Conservation (phyloP, 192 early-diverging fungal genomes). For the Mortierella alpina region DNA sequence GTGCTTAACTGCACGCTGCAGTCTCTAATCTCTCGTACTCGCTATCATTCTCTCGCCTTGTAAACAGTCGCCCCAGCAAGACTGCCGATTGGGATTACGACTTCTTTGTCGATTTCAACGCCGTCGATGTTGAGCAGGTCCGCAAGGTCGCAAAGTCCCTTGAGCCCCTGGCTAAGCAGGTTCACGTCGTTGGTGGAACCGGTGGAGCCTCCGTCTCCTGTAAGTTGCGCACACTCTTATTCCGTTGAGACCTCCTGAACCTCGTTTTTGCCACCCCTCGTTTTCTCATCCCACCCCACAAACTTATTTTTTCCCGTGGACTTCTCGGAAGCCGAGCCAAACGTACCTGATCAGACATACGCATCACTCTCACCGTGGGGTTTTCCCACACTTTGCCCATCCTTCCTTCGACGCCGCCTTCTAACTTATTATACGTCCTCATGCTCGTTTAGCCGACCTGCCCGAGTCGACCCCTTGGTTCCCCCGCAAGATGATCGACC, state of each 20-base stretch:
- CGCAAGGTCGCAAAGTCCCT: constrained; percentile 70
- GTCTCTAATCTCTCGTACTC: neutral
- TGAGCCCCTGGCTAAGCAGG: constrained; percentile 74
- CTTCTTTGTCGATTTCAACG: constrained; percentile 93
- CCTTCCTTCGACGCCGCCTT: neutral
- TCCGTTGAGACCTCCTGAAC: too few relatives aligned
- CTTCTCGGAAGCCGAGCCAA: too few relatives aligned
- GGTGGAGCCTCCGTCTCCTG: constrained; percentile 52
- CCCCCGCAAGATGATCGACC: constrained; percentile 90
- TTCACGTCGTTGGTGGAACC: constrained; percentile 66
- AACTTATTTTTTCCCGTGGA: neutral
- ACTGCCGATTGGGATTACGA: constrained; percentile 87
- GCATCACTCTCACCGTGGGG: neutral
- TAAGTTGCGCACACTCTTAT: constrained; percentile 14
- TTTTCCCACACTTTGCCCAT: neutral
- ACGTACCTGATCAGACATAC: neutral
- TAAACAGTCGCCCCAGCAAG: constrained; percentile 77
- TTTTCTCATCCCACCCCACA: neutral
- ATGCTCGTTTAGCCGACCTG: constrained; percentile 14
- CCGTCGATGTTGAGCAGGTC: constrained; percentile 70
- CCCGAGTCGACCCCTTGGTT: constrained; percentile 86
- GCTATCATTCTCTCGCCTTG: neutral
- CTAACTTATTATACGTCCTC: neutral
- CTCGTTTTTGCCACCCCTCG: neutral
- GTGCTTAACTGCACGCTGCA: too few relatives aligned